These are phyloP conservation scores for Chalciporus pseudorubinellus DNA, from an alignment of 768 basidiomycete genomes.

Conservation along the genomic window DNA sequence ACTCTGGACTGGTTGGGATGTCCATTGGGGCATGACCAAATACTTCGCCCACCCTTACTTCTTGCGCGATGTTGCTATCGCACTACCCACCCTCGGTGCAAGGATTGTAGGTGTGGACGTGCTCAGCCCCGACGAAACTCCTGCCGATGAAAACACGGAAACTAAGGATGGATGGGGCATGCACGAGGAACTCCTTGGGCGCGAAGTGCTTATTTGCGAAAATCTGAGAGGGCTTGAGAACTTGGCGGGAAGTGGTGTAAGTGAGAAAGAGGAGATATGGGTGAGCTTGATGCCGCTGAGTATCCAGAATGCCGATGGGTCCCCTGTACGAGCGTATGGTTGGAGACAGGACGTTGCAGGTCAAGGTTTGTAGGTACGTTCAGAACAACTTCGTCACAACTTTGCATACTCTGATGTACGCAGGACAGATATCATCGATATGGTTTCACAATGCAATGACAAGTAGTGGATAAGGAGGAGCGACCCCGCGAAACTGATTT, in stretches of 20 bases:
- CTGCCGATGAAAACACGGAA: slow-evolving; percentile 9
- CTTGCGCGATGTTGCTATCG: slow-evolving; percentile 46
- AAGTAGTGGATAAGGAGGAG: too few species aligned
- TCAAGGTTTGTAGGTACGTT: too few species aligned
- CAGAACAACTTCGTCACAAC: too few species aligned
- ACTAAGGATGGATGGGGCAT: slow-evolving; percentile 40
- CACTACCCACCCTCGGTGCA: slow-evolving; percentile 50
- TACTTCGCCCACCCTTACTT: slow-evolving; percentile 71
- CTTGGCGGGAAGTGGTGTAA: slow-evolving; percentile 27
- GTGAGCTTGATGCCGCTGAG: slow-evolving; percentile 60
- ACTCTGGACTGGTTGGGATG: slow-evolving; percentile 68
- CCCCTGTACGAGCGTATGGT: slow-evolving; percentile 70
- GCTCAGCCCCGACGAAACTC: slow-evolving; percentile 66
- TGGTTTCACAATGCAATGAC: too few species aligned
- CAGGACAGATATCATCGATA: too few species aligned
- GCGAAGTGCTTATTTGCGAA: slow-evolving; percentile 65
- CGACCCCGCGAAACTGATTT: too few species aligned
- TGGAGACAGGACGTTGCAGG: slow-evolving; percentile 31
- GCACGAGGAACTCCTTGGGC: slow-evolving; percentile 60
- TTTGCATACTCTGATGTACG: too few species aligned
- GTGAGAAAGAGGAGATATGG: slow-evolving; percentile 30
- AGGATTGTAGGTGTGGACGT: slow-evolving; percentile 61
- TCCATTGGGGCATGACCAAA: slow-evolving; percentile 44
- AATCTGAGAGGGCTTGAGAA: slow-evolving; percentile 58
- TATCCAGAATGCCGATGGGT: slow-evolving; percentile 59